These are phyloP conservation scores for Lasiosphaeris hirsuta DNA, from an alignment of 495 filamentous ascomycete genomes.

Conservation along the genomic window DNA sequence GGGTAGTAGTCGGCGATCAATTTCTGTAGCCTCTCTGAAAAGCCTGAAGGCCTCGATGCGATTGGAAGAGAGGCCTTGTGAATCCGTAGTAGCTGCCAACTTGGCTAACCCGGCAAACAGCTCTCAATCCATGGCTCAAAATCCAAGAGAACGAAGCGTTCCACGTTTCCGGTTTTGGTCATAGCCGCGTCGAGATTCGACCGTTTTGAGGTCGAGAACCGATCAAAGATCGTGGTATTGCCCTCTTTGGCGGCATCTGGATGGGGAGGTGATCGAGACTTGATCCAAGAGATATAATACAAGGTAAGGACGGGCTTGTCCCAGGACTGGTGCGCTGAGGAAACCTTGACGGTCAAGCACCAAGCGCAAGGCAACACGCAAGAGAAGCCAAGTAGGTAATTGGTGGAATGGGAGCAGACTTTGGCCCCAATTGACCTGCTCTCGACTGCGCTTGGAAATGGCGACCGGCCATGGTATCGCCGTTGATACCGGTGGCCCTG, in stretches of 20 bases:
- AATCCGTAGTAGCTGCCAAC: too few relatives aligned
- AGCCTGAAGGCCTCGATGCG: too few relatives aligned
- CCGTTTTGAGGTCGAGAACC: too few relatives aligned
- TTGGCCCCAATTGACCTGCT: background rate
- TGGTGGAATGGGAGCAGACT: background rate
- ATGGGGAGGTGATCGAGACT: background rate
- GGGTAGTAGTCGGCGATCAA: constrained; percentile 25
- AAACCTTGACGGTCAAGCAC: background rate
- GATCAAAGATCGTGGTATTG: background rate
- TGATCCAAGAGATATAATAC: background rate
- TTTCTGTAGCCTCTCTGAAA: constrained; percentile 1
- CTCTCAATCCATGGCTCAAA: constrained; percentile 23
- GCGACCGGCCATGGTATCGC: constrained; percentile 18
- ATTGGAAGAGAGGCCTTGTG: constrained; percentile 4
- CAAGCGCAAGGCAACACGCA: background rate
- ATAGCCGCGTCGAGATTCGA: too few relatives aligned
- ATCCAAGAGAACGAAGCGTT: constrained; percentile 6
- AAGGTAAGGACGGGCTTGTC: background rate
- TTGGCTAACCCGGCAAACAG: constrained; percentile 12
- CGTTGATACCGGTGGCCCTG: background rate
- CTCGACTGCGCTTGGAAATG: background rate
- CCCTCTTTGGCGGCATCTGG: background rate
- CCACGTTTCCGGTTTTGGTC: background rate
- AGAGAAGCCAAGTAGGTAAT: background rate
- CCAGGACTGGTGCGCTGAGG: background rate